These are phyloP conservation scores for Vaccinium myrtillus DNA, from an alignment of 148 eudicot genomes.

Conservation along the genomic window DNA sequence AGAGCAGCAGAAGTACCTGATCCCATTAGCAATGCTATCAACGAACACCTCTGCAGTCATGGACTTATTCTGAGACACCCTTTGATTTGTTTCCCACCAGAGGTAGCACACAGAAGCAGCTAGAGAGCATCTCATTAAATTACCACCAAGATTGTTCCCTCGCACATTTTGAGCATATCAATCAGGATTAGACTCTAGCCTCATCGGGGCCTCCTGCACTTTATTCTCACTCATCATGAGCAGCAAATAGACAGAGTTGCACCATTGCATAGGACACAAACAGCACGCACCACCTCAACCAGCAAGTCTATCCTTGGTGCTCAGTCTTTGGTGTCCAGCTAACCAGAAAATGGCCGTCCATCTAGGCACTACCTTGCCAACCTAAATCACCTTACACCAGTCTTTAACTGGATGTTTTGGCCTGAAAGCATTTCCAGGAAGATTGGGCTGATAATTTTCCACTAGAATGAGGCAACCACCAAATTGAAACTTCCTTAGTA, in stretches of 20 bases:
- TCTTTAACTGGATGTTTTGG: background rate
- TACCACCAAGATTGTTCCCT: background rate
- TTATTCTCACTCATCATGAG: background rate
- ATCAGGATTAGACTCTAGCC: background rate
- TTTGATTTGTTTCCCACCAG: background rate
- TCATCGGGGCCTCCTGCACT: background rate
- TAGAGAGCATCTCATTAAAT: background rate
- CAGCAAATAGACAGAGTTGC: conserved; percentile 1
- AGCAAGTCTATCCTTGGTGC: background rate
- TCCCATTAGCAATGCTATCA: background rate
- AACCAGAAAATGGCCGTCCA: background rate
- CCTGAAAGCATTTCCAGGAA: background rate
- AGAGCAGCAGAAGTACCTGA: background rate
- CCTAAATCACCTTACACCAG: background rate
- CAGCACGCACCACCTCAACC: background rate
- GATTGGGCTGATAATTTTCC: background rate
- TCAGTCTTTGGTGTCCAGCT: background rate
- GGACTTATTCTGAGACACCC: background rate
- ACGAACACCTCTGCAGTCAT: background rate
- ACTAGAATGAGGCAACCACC: background rate
- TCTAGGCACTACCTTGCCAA: background rate
- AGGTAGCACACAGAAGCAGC: background rate
- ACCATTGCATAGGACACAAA: background rate
- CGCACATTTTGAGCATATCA: background rate
- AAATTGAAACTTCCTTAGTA: background rate